Evolutionary conservation across 2,329 filamentous ascomycete genomes (phyloP), one percentile per base, ranked within the genome.

Genomic region (Monosporascus sp.): DNA sequence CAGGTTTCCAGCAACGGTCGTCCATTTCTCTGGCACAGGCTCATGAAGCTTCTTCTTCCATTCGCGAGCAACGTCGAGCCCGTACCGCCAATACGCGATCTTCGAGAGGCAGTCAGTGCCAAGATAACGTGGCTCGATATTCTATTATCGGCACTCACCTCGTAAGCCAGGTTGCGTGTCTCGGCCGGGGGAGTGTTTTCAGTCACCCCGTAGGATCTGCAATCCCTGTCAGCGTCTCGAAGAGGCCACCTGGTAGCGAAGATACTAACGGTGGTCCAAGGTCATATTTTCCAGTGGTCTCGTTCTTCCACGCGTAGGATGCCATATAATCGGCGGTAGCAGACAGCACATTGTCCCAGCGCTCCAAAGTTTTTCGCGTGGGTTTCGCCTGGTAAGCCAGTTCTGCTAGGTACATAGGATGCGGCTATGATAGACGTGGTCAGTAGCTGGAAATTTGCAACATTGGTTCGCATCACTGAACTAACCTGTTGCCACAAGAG

Each of bases 31-130:
- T 0, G 76, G 76, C 0, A 75, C 58, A 0, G 66, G 41, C 25
- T 73, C 67, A 20, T 64, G 63, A 46, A 74, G 71, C 3, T 75
- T 65, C 15, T 59, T 43, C 54, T 75, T 74, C 77, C 77, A 80
- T 20, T 65, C 56, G 2, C 62, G 62, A 0, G 76, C 77, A 6
- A 76, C 62, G 17, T 70, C 64, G n/a, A 80, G 70, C 14, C 76
- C 76, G 53, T 78, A 79, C 9, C 72, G 70, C 76, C 76, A 80
- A 55, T 79, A 79, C 5, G 76, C 71, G 5, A 74, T 49, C 60
- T 43, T 8, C 18, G 7, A 39, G 8, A 9, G 9, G 39, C 5
- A 18, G 11, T 39, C 3, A n/a, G 17, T 6, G 11, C 6, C 3
- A 20, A 2, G 2, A 24, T 20, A 20, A 43, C 39, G 3, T 20